Percentiles rank a stretch among this genome's conserved stretches.
These are phyloP conservation scores for Thuidium tamariscinum DNA, from an alignment of 225 moss, liverwort and hornwort species.

Conservation along the genomic window DNA sequence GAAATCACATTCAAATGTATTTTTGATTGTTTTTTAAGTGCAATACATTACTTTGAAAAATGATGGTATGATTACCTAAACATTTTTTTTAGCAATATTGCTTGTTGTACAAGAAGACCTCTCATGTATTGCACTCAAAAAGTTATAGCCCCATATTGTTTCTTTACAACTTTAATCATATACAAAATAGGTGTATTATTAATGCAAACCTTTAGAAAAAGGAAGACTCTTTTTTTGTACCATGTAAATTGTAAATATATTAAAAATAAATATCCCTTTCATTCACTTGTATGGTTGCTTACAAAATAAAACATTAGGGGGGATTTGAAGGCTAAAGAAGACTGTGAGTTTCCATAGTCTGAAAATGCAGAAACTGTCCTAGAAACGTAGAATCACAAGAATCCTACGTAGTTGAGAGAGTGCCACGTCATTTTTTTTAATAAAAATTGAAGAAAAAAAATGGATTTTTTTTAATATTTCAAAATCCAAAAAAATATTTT, in stretches of 20 bases:
- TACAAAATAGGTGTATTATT: neutral
- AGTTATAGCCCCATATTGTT: neutral
- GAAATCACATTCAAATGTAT: neutral
- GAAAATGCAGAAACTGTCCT: too few relatives aligned
- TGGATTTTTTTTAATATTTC: too few relatives aligned
- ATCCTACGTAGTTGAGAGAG: too few relatives aligned
- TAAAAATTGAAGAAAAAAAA: too few relatives aligned
- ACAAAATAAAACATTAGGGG: neutral
- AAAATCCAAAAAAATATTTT: too few relatives aligned
- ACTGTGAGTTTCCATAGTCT: too few relatives aligned
- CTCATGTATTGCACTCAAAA: neutral
- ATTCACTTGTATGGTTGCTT: neutral
- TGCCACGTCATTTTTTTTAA: too few relatives aligned
- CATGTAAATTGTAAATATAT: neutral
- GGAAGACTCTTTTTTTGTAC: rapidly evolving
- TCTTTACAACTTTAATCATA: neutral
- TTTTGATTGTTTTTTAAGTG: too few relatives aligned
- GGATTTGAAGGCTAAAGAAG: too few relatives aligned
- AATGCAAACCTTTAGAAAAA: neutral
- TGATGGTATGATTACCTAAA: neutral
- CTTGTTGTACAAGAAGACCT: neutral
- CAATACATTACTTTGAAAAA: neutral
- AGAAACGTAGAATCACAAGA: too few relatives aligned
- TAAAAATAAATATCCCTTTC: neutral
- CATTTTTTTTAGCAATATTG: neutral